Evolutionary conservation across 352 stramenopile genomes (phyloP).

Genomic region (Globisporangium parvum): DNA sequence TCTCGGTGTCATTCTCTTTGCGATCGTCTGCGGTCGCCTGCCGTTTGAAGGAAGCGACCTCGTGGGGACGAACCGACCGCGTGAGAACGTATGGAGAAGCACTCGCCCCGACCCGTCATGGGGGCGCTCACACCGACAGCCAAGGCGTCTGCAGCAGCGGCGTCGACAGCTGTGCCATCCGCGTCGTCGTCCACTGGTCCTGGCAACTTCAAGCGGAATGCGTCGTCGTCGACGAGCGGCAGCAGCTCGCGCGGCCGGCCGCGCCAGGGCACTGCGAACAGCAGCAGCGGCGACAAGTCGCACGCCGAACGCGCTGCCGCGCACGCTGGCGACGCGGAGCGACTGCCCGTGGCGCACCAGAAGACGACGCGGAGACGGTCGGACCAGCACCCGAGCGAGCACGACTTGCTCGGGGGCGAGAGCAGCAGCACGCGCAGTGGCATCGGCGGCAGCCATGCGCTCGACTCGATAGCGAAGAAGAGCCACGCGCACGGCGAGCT

Average conservation of each 20-base stretch:
- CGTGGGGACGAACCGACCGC: slow-evolving; percentile 60
- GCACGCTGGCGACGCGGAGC: slow-evolving; percentile 36
- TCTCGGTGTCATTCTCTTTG: slow-evolving; percentile 85
- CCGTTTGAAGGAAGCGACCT: slow-evolving; percentile 83
- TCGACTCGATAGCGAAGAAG: slow-evolving; percentile 24
- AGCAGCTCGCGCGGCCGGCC: slow-evolving; percentile 29
- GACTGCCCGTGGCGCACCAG: slow-evolving; percentile 36
- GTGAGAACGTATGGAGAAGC: slow-evolving; percentile 65
- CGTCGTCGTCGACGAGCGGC: slow-evolving; percentile 24
- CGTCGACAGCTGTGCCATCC: neutral
- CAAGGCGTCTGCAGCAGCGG: slow-evolving; percentile 1
- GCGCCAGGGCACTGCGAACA: slow-evolving; percentile 24
- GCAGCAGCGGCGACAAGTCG: slow-evolving; percentile 23
- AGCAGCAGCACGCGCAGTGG: slow-evolving; percentile 11
- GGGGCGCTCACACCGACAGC: slow-evolving; percentile 21
- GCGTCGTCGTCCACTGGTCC: slow-evolving; percentile 1
- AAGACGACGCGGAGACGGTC: slow-evolving; percentile 42
- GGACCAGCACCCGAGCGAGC: slow-evolving; percentile 31
- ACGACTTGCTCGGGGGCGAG: slow-evolving; percentile 1
- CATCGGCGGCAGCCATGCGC: slow-evolving; percentile 12
- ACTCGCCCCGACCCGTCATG: slow-evolving; percentile 30
- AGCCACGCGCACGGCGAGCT: slow-evolving; percentile 13
- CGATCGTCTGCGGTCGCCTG: slow-evolving; percentile 72
- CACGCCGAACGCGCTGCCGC: slow-evolving; percentile 39
- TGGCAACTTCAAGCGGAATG: slow-evolving; percentile 45